Evolutionary conservation across 306 rosid genomes (phyloP).

Genomic region (Lotus japonicus): DNA sequence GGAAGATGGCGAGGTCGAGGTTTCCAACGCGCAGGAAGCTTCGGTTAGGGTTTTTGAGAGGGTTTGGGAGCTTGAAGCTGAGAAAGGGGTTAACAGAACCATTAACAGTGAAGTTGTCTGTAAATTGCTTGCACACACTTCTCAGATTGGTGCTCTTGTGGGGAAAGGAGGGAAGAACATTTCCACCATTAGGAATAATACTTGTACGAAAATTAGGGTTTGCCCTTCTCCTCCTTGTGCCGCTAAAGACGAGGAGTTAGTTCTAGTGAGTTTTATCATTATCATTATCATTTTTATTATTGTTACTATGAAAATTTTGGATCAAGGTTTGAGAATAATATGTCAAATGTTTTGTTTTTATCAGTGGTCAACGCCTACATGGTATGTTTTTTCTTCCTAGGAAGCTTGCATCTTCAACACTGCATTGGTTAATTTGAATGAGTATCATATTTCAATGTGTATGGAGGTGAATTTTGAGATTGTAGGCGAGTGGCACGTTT

Average conservation of each 20-base stretch:
- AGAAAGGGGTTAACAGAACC: slow-evolving; percentile 13
- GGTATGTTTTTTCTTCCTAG: background rate
- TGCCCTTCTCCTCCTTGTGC: slow-evolving; percentile 35
- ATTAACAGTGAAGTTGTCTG: slow-evolving; percentile 28
- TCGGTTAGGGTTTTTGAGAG: slow-evolving; percentile 49
- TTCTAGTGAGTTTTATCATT: slow-evolving; percentile 36
- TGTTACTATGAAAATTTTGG: background rate
- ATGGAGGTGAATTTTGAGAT: background rate
- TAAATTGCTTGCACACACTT: slow-evolving; percentile 40
- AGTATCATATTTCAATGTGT: background rate
- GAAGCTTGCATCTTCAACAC: background rate
- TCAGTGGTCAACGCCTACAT: background rate
- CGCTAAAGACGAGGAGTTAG: slow-evolving; percentile 38
- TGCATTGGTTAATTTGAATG: background rate
- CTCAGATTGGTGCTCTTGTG: slow-evolving; percentile 52
- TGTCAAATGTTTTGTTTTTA: background rate
- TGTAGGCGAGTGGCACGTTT: background rate
- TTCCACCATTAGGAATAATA: slow-evolving; percentile 35
- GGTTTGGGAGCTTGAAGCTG: slow-evolving; percentile 41
- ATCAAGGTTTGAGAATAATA: background rate
- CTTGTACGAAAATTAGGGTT: slow-evolving; percentile 45
- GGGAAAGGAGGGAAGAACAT: slow-evolving; percentile 60
- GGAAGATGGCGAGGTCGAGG: slow-evolving; percentile 20
- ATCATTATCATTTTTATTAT: background rate
- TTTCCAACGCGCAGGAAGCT: slow-evolving; percentile 56